Evolutionary conservation across 371 early-diverging fungal genomes (phyloP).

Genomic region (Gilbertella persicaria): DNA sequence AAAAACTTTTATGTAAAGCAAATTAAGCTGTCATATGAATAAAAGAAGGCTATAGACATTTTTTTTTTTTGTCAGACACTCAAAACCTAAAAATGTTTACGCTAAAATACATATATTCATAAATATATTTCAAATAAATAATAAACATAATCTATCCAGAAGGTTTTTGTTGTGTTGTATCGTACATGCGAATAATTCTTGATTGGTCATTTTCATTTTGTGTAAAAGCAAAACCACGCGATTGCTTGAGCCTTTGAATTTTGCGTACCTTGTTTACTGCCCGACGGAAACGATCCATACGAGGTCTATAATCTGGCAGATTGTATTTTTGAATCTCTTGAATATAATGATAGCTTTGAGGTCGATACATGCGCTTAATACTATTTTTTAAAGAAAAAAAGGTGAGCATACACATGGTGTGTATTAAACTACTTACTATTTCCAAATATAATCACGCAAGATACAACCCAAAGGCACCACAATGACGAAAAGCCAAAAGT

Average conservation of each 20-base stretch:
- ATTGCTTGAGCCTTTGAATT: conserved; percentile 88
- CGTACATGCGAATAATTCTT: conserved; percentile 91
- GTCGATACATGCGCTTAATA: conserved; percentile 77
- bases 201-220: conserved; percentile 96
- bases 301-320: conserved; percentile 94
- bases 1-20: too few species aligned
- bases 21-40: too few species aligned
- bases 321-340: conserved; percentile 98
- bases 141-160: conserved; percentile 48
- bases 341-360: conserved; percentile 89
- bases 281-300: conserved; percentile 96
- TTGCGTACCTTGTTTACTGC: conserved; percentile 95
- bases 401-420: neutral
- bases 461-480: conserved; percentile 79
- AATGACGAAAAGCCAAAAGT: conserved; percentile 88
- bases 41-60: too few species aligned
- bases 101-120: too few species aligned
- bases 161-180: conserved; percentile 93
- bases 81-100: too few species aligned
- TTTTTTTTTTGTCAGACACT: too few species aligned
- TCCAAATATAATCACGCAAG: conserved; percentile 89
- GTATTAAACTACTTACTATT: conserved; percentile 68
- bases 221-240: conserved; percentile 95
- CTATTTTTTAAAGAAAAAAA: conserved; percentile 50
- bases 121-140: neutral